phyloP scores from a whole-genome alignment of 495 filamentous ascomycete species.

The Trichoderma asperelloides region DNA sequence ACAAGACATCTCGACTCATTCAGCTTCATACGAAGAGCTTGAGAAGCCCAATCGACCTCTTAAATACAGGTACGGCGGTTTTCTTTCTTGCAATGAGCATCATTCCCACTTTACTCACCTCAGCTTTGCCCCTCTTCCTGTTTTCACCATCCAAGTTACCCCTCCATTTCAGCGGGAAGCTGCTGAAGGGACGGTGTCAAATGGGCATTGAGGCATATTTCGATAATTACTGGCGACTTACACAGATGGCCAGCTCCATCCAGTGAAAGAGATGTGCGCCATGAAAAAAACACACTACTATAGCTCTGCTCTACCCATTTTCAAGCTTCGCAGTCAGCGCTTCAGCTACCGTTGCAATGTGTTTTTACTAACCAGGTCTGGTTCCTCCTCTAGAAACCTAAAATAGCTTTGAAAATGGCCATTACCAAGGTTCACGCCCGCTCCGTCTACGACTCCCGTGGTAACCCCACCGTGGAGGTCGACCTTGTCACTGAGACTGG shows the following conservation, averaged over 20 bases:
- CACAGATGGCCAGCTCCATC: background rate
- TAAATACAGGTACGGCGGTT: background rate
- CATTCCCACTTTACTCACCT: background rate
- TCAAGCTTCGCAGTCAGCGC: background rate
- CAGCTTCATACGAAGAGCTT: background rate
- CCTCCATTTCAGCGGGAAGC: background rate
- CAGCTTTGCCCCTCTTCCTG: background rate
- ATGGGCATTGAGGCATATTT: constrained; percentile 4
- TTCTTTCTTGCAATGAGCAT: background rate
- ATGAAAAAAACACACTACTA: background rate
- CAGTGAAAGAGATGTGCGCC: background rate
- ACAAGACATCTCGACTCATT: background rate
- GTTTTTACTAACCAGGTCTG: background rate
- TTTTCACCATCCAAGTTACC: background rate
- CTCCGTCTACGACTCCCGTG: constrained; percentile 98
- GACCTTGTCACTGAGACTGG: constrained; percentile 95
- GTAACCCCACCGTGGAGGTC: constrained; percentile 89
- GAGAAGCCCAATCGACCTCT: background rate
- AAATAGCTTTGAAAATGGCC: constrained; percentile 52
- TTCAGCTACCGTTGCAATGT: background rate
- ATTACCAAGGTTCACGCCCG: constrained; percentile 99
- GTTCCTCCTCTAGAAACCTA: background rate
- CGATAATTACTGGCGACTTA: background rate
- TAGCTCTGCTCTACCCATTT: background rate
- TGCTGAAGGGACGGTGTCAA: background rate